A percentile compares a stretch with the other conserved stretches of the same genome.
Evolutionary conservation across 768 basidiomycete genomes (phyloP).

Genomic region (Paxillus involutus): DNA sequence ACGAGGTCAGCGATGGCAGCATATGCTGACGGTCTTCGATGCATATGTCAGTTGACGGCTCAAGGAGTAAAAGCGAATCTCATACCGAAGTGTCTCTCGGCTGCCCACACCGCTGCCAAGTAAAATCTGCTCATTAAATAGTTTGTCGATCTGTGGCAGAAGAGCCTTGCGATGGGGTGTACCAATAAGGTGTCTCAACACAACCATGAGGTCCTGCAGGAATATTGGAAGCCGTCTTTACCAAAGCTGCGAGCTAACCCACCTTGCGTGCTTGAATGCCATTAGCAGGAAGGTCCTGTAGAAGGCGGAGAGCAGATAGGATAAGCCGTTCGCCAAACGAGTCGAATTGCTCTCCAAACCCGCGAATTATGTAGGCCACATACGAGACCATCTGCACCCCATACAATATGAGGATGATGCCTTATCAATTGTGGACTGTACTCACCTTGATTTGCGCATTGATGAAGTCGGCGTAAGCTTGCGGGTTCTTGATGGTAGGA

Average conservation of each 20-base stretch:
- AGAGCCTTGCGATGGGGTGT: constrained; percentile 78
- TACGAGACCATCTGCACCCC: constrained; percentile 79
- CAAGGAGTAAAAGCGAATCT: neutral
- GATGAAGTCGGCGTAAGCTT: constrained; percentile 80
- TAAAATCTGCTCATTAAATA: constrained; percentile 88
- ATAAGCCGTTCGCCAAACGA: constrained; percentile 81
- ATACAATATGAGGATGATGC: constrained; percentile 3
- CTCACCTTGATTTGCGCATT: constrained; percentile 87
- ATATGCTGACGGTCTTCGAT: constrained; percentile 70
- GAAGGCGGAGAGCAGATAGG: constrained; percentile 75
- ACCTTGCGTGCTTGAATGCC: constrained; percentile 83
- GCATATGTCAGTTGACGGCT: constrained; percentile 4
- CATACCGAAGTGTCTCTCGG: constrained; percentile 80
- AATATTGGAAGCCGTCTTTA: neutral
- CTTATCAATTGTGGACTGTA: neutral
- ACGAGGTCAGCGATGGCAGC: constrained; percentile 90
- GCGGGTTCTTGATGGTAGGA: constrained; percentile 66
- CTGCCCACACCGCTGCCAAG: constrained; percentile 83
- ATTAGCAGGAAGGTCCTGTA: constrained; percentile 91
- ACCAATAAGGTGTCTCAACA: constrained; percentile 85
- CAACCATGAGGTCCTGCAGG: constrained; percentile 83
- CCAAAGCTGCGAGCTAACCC: neutral
- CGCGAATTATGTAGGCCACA: constrained; percentile 84
- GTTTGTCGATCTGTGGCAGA: constrained; percentile 80
- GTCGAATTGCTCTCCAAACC: constrained; percentile 61